These are phyloP conservation scores for Quercus lobata DNA, from an alignment of 331 rosid species.

Conservation along the genomic window DNA sequence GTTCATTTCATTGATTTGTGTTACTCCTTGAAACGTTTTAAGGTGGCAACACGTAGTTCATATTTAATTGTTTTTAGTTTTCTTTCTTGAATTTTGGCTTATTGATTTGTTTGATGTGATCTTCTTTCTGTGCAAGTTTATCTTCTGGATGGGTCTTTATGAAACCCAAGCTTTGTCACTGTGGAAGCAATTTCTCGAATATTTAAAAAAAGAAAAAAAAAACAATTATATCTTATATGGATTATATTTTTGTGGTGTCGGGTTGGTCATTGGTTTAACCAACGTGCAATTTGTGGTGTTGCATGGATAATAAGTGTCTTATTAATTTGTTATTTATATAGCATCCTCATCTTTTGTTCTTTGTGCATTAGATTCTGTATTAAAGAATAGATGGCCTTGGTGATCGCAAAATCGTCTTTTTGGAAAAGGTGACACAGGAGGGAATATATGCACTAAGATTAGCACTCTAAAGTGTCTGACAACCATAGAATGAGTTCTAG, in stretches of 20 bases:
- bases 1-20: slow-evolving; percentile 7
- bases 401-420: slow-evolving; percentile 39
- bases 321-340: slow-evolving; percentile 10
- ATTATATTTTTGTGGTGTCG: slow-evolving; percentile 16
- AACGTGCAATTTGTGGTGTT: slow-evolving; percentile 13
- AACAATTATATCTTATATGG: background rate
- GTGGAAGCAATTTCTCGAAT: background rate
- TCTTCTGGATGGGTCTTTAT: slow-evolving; percentile 6
- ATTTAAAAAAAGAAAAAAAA: background rate
- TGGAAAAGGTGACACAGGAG: slow-evolving; percentile 53
- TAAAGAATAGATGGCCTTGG: slow-evolving; percentile 37
- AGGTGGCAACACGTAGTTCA: background rate
- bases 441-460: slow-evolving; percentile 73
- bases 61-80: background rate
- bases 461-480: slow-evolving; percentile 54
- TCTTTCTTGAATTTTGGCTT: background rate
- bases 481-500: slow-evolving; percentile 45
- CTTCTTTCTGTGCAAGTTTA: background rate
- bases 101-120: slow-evolving; percentile 1
- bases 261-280: background rate
- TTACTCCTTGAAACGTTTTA: background rate
- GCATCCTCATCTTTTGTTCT: slow-evolving; percentile 23
- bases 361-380: slow-evolving; percentile 47
- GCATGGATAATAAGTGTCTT: slow-evolving; percentile 18
- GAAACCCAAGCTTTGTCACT: slow-evolving; percentile 11